Evolutionary conservation across 352 stramenopile species (phyloP).

Genomic region (Phytophthora nicotianae): DNA sequence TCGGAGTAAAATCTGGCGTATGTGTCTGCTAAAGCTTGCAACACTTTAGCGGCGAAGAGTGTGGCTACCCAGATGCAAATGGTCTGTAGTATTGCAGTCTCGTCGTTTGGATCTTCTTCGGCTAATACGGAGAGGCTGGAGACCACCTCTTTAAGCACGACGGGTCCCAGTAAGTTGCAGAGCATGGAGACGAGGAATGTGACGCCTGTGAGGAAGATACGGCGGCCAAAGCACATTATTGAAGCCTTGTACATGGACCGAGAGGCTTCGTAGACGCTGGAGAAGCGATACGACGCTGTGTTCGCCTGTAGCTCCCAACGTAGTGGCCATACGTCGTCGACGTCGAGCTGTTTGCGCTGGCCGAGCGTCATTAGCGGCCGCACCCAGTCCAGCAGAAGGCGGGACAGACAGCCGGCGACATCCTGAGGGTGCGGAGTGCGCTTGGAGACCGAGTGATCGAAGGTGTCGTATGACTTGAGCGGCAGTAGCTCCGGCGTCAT

Average conservation of each 20-base stretch:
- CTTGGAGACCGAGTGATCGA: slow-evolving; percentile 31
- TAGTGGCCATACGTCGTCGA: slow-evolving; percentile 52
- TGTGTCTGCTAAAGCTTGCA: slow-evolving; percentile 61
- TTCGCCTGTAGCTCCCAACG: slow-evolving; percentile 34
- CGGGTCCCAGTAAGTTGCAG: slow-evolving; percentile 52
- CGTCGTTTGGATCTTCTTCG: slow-evolving; percentile 17
- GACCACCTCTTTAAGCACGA: slow-evolving; percentile 52
- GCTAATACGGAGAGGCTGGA: slow-evolving; percentile 34
- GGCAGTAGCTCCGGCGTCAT: slow-evolving; percentile 25
- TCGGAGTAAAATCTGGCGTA: slow-evolving; percentile 56
- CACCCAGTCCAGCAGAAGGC: slow-evolving; percentile 55
- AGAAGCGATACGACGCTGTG: slow-evolving; percentile 30
- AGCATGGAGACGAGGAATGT: slow-evolving; percentile 54
- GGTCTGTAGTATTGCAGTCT: slow-evolving; percentile 25
- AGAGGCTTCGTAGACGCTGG: slow-evolving; percentile 29
- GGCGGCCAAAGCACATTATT: slow-evolving; percentile 37
- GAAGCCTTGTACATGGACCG: slow-evolving; percentile 43
- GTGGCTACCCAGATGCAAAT: slow-evolving; percentile 40
- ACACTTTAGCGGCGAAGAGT: slow-evolving; percentile 55
- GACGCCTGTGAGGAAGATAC: slow-evolving; percentile 47
- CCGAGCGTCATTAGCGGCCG: slow-evolving; percentile 50
- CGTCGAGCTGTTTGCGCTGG: slow-evolving; percentile 50
- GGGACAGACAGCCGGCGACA: slow-evolving; percentile 36
- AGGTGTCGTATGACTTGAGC: slow-evolving; percentile 38
- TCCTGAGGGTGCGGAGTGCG: slow-evolving; percentile 32